A percentile compares a stretch with the other conserved stretches of the same genome.
Evolutionary conservation across 352 stramenopile genomes (phyloP).

Genomic region (Globisporangium okanoganense): DNA sequence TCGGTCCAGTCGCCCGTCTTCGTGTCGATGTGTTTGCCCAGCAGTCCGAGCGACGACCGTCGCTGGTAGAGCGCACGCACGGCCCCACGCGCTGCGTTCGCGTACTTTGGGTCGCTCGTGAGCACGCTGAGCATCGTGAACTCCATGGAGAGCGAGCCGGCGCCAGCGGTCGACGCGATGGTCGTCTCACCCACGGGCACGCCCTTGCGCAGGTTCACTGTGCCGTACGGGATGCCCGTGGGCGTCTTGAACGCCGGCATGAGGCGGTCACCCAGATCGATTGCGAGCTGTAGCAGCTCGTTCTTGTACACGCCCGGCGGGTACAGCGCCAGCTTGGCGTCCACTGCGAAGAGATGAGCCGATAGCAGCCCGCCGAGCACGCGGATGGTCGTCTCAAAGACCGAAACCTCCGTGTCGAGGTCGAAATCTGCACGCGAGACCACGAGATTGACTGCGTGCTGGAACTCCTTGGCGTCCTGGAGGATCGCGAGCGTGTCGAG

Average conservation of each 20-base stretch:
- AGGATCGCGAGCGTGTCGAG: conserved; percentile 89
- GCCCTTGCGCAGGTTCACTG: conserved; percentile 91
- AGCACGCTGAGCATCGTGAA: conserved; percentile 94
- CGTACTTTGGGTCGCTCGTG: conserved; percentile 67
- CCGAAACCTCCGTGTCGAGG: conserved; percentile 85
- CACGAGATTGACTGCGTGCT: conserved; percentile 60
- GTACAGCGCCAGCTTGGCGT: conserved; percentile 52
- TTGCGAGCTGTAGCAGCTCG: conserved; percentile 90
- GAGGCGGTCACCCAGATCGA: conserved; percentile 95
- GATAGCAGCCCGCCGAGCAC: conserved; percentile 89
- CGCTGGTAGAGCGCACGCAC: conserved; percentile 76
- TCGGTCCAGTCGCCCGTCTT: conserved; percentile 84
- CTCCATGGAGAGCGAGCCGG: conserved; percentile 95
- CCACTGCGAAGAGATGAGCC: conserved; percentile 78
- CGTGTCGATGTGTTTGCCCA: conserved; percentile 97
- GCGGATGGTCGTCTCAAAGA: conserved; percentile 94
- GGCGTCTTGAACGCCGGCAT: conserved; percentile 95
- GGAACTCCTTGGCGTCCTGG: conserved; percentile 72
- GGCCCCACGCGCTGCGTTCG: conserved; percentile 50
- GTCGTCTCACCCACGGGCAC: conserved; percentile 92
- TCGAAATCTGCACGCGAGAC: conserved; percentile 66
- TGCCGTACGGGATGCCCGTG: conserved; percentile 96
- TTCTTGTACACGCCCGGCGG: conserved; percentile 84
- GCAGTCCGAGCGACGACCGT: conserved; percentile 77
- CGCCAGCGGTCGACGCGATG: conserved; percentile 95